Conservation (phyloP, 176 grass and related monocot species). For the Phragmites australis region DNA sequence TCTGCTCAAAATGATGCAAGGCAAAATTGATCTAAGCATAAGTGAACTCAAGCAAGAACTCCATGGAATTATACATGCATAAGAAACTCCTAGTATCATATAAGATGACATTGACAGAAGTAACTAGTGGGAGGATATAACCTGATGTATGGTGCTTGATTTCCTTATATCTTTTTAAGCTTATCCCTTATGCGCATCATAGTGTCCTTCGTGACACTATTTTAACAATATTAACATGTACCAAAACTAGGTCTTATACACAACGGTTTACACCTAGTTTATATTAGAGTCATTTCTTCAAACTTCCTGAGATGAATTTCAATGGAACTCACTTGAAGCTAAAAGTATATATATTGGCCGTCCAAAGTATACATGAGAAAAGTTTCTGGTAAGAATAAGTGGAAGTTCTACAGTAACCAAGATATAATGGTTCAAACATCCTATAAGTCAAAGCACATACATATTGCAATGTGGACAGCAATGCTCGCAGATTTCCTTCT, state of each 20-base stretch:
- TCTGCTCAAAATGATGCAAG: conserved; percentile 9
- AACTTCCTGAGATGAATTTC: conserved; percentile 19
- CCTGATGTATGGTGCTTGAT: not conserved
- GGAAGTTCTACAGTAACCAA: not conserved
- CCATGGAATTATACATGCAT: not conserved
- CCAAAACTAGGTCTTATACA: not conserved
- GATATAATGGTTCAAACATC: conserved; percentile 16
- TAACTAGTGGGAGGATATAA: not conserved
- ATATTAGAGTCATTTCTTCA: conserved; percentile 15
- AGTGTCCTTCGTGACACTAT: not conserved
- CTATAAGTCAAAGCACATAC: conserved; percentile 51
- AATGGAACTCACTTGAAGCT: not conserved
- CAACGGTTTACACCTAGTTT: not conserved
- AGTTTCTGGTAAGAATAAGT: conserved; percentile 7
- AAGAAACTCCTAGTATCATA: not conserved
- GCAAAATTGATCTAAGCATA: conserved; percentile 12
- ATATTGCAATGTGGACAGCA: conserved; percentile 98
- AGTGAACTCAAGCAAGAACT: conserved; percentile 27
- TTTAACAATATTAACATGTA: not conserved
- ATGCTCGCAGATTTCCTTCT: conserved; percentile 96
- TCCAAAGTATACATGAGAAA: not conserved
- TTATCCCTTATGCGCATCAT: not conserved
- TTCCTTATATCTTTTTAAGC: not conserved
- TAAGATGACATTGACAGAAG: not conserved
- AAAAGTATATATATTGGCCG: conserved; percentile 14